A percentile compares a stretch with the other conserved stretches of the same genome.
Evolutionary conservation across 805 yeast genomes (phyloP).

Genomic region (Ogataea thermomethanolica): DNA sequence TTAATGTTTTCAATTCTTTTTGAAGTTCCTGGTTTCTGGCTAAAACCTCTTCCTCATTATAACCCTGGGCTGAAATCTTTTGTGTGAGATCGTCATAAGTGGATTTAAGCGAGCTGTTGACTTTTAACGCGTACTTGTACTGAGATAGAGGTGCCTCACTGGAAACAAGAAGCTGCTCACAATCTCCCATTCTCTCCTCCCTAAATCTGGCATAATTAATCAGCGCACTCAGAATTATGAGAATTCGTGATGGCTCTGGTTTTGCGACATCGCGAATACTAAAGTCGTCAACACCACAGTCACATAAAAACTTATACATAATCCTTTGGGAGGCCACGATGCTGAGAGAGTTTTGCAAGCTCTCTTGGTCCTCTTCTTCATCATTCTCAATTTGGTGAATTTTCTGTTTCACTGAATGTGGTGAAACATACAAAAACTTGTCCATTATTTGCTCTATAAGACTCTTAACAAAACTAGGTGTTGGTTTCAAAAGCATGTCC

Average conservation of each 20-base stretch:
- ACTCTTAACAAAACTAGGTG: conserved; percentile 31
- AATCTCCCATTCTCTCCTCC: conserved; percentile 69
- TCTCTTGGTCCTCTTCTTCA: conserved; percentile 18
- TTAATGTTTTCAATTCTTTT: conserved; percentile 55
- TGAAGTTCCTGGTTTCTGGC: conserved; percentile 56
- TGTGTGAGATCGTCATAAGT: conserved; percentile 20
- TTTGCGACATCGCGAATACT: conserved; percentile 66
- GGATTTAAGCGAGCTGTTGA: conserved; percentile 37
- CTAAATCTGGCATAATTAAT: conserved; percentile 83
- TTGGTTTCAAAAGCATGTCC: conserved; percentile 30
- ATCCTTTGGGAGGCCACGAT: conserved; percentile 57
- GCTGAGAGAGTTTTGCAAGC: conserved; percentile 39
- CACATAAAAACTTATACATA: conserved; percentile 58
- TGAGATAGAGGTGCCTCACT: conserved; percentile 49
- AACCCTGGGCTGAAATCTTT: conserved; percentile 23
- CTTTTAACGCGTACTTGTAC: conserved; percentile 41
- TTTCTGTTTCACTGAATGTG: conserved; percentile 26
- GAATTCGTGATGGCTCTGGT: conserved; percentile 68
- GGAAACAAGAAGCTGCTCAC: conserved; percentile 55
- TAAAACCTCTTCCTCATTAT: conserved; percentile 41
- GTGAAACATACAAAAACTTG: conserved; percentile 33
- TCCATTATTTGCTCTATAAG: conserved; percentile 35
- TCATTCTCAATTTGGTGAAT: conserved; percentile 23
- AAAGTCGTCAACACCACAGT: conserved; percentile 77
- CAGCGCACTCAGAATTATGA: conserved; percentile 72